Percentiles rank a stretch among this genome's conserved stretches.
Evolutionary conservation across 2,329 filamentous ascomycete genomes (phyloP).

Genomic region (Ceratocystis huliohia): DNA sequence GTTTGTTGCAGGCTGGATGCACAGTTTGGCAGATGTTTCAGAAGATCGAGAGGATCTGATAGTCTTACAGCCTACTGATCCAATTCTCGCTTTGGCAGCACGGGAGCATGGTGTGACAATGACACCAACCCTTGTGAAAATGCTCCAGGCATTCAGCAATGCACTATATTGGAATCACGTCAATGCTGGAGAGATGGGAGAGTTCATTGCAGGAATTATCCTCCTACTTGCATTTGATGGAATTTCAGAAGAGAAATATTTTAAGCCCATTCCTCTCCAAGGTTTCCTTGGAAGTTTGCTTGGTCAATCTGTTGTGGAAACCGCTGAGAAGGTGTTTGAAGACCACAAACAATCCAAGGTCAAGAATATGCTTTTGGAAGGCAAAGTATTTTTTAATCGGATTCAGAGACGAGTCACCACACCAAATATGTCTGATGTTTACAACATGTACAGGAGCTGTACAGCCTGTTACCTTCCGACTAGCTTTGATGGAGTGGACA

Average conservation of each 20-base stretch:
- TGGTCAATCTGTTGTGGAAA: neutral
- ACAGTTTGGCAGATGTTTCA: neutral
- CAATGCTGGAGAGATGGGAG: neutral
- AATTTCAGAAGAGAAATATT: neutral
- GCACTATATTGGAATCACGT: neutral
- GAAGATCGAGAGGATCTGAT: neutral
- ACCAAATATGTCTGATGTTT: neutral
- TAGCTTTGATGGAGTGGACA: neutral
- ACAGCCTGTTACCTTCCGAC: neutral
- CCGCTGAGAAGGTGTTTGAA: neutral
- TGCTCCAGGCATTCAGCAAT: neutral
- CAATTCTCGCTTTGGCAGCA: neutral
- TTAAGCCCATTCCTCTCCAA: neutral
- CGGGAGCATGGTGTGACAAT: neutral
- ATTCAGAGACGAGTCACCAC: neutral
- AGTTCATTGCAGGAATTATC: neutral
- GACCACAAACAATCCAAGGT: neutral
- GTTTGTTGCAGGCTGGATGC: neutral
- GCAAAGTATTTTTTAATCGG: neutral
- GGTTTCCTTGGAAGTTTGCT: neutral
- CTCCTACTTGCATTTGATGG: neutral
- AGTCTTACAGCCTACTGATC: neutral
- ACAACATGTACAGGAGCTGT: neutral
- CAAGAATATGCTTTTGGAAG: neutral
- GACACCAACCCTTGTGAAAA: neutral